These are phyloP conservation scores for Nakazawaea wickerhamii DNA, from an alignment of 805 yeast species.

Conservation along the genomic window DNA sequence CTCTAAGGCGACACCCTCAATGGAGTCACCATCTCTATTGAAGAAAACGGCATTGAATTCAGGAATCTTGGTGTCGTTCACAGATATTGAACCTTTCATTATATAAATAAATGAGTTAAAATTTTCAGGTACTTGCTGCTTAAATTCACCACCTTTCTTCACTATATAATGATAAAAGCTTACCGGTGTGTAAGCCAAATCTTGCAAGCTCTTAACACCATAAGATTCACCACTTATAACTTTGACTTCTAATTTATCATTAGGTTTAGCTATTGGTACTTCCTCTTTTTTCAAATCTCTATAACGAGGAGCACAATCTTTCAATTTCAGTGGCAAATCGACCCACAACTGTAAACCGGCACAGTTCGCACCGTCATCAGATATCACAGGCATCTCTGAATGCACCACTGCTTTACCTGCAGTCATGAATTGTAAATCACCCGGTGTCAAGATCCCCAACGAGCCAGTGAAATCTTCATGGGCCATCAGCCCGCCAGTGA, in stretches of 20 bases:
- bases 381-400: conserved; percentile 75
- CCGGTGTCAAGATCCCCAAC: conserved; percentile 69
- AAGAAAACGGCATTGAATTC: conserved; percentile 55
- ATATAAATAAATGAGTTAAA: conserved; percentile 70
- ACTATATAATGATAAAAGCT: conserved; percentile 64
- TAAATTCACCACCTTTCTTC: conserved; percentile 58
- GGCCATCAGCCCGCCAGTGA: conserved; percentile 61
- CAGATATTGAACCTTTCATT: conserved; percentile 50
- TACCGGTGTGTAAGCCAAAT: conserved; percentile 78
- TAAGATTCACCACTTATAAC: conserved; percentile 76
- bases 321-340: conserved; percentile 63
- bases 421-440: conserved; percentile 91
- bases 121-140: conserved; percentile 51
- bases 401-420: conserved; percentile 88
- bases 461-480: conserved; percentile 87
- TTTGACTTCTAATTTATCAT: conserved; percentile 57
- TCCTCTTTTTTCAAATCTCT: conserved; percentile 68
- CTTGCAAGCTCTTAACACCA: conserved; percentile 69
- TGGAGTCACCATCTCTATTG: conserved; percentile 60
- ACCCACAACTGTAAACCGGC: conserved; percentile 87
- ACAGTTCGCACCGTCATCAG: conserved; percentile 37
- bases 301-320: conserved; percentile 66
- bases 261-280: conserved; percentile 63
- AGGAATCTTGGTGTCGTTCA: conserved; percentile 34
- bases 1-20: conserved; percentile 48